Evolutionary conservation across 1,284 basidiomycete genomes (phyloP), one percentile per base, ranked within the genome.

Genomic region (Cryptococcus amylolentus): DNA sequence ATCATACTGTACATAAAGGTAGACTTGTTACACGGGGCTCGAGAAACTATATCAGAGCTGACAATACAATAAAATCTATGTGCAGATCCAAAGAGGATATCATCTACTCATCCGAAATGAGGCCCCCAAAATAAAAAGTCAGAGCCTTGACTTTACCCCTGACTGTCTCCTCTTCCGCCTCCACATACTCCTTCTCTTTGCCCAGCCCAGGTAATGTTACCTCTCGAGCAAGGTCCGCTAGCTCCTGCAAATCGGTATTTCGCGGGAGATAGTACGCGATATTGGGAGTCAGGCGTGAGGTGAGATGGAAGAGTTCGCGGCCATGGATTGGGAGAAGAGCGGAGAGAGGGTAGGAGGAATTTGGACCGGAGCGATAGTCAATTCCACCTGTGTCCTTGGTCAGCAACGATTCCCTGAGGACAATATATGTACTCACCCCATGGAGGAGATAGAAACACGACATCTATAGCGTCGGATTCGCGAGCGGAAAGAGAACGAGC

Each of bases 251-350:
- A 53, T 82, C 81, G 0, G 86, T 82, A 72, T 97, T 98, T 20
- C 91, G 82, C 1, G 96, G 96, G 3, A 98, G 81, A 69, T 86
- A 99, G 70, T 88, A 92, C 2, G 92, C 93, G 54, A 96, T 81
- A 68, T 94, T 91, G 5, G 78, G 81, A 1, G 90, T 89, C 50
- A 94, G 82, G 28, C 49, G 62, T 68, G 76, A 62, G 0, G 88
- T 82, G 14, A 95, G 78, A 13, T 79, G 68, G 77, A 96, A 96
- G 4, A 98, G 83, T 47, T 89, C 84, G 26, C 81, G 78, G 1
- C 94, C 95, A 37, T 86, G 86, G 35, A 95, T 81, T 0, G 96
- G 96, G 23, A 82, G 80, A 48, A 95, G 85, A 6, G 83, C 83
- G 0, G 83, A 79, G 10, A 97, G 83, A 82, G 57, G 83, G 72